Evolutionary conservation across 2,329 filamentous ascomycete species (phyloP).

Genomic region (Didymella pinodella): DNA sequence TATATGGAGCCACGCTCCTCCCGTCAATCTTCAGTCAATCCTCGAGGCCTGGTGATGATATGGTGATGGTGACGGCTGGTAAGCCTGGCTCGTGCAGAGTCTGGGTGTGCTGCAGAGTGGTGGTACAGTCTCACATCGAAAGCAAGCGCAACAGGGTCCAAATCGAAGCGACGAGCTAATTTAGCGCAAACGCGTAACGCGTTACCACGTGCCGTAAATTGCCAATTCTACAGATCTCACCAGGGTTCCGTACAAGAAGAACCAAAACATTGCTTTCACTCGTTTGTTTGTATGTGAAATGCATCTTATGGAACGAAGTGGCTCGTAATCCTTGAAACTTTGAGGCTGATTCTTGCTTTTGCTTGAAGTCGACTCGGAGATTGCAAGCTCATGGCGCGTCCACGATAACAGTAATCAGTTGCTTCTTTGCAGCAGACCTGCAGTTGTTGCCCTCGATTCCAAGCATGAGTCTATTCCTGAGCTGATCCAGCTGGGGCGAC

Average conservation of each 20-base stretch:
- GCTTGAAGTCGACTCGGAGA: constrained; percentile 9
- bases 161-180: constrained; percentile 2
- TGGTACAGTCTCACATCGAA: constrained; percentile 15
- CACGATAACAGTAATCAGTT: not conserved
- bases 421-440: constrained; percentile 1
- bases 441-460: not conserved
- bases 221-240: not conserved
- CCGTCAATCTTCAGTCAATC: no score
- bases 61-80: not conserved
- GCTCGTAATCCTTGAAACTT: not conserved
- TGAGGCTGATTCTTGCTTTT: not conserved
- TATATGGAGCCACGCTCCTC: not conserved
- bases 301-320: not conserved
- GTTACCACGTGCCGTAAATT: constrained; percentile 8
- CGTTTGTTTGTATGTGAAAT: not conserved
- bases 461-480: constrained; percentile 2
- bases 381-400: constrained; percentile 16
- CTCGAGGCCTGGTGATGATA: no score
- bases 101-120: constrained; percentile 5
- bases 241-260: not conserved
- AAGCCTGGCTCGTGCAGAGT: not conserved
- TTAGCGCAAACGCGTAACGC: constrained; percentile 15
- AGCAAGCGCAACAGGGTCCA: constrained; percentile 12
- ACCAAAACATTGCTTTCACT: not conserved
- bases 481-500: constrained; percentile 10